These are phyloP conservation scores for Saccharomyces kudriavzevii DNA, from an alignment of 805 yeast species.

Conservation along the genomic window DNA sequence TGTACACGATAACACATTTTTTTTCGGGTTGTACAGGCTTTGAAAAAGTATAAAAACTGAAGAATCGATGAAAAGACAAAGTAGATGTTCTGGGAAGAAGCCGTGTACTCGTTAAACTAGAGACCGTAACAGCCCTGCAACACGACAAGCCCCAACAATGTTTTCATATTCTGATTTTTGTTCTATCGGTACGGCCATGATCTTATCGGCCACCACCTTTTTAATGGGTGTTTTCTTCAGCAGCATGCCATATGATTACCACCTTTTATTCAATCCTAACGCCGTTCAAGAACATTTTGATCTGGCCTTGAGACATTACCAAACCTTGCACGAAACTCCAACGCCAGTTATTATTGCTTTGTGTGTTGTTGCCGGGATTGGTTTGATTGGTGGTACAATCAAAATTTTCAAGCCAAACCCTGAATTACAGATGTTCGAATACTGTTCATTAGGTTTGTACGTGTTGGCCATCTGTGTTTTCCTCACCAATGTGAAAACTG, in stretches of 20 bases:
- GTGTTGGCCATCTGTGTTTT: constrained; percentile 71
- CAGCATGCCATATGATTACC: constrained; percentile 75
- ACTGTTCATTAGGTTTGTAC: constrained; percentile 69
- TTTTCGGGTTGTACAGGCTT: neutral
- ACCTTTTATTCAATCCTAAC: constrained; percentile 57
- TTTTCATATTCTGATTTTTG: constrained; percentile 24
- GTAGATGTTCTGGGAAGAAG: neutral
- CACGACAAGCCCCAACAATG: constrained; percentile 1
- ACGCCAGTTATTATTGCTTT: constrained; percentile 33
- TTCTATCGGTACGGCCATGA: constrained; percentile 24
- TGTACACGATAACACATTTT: neutral
- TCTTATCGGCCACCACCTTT: constrained; percentile 51
- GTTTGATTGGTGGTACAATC: constrained; percentile 62
- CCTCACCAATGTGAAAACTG: constrained; percentile 77
- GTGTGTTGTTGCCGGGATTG: constrained; percentile 58
- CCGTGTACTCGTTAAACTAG: neutral
- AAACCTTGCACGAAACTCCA: constrained; percentile 63
- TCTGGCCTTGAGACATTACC: constrained; percentile 64
- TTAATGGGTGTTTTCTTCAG: constrained; percentile 70
- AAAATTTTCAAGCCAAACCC: constrained; percentile 83
- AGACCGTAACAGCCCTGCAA: neutral
- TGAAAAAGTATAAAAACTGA: neutral
- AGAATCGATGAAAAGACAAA: neutral
- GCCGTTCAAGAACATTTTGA: constrained; percentile 48
- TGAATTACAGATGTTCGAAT: constrained; percentile 81